Evolutionary conservation across 2,329 filamentous ascomycete species (phyloP).

Genomic region (Cytospora schulzeri): DNA sequence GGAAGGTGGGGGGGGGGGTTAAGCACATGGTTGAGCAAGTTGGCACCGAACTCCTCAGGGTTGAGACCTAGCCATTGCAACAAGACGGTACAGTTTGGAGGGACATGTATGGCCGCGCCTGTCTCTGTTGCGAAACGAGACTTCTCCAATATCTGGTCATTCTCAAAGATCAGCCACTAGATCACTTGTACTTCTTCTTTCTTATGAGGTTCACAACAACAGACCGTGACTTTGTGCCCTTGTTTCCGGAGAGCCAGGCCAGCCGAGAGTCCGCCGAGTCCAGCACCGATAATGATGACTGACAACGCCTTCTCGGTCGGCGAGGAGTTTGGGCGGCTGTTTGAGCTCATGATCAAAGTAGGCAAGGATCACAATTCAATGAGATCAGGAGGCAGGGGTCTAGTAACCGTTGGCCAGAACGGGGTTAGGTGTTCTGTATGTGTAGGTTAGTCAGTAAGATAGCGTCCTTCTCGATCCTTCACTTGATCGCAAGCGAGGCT

Average conservation of each 20-base stretch:
- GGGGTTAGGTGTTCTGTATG: too few species aligned
- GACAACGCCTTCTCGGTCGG: background rate
- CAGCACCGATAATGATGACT: conserved; percentile 7
- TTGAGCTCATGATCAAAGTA: too few species aligned
- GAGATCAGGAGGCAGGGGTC: background rate
- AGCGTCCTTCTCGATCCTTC: too few species aligned
- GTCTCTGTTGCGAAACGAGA: conserved; percentile 12
- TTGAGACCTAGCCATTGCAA: conserved; percentile 1
- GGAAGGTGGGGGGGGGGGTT: background rate
- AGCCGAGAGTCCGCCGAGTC: conserved; percentile 5
- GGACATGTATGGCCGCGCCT: background rate
- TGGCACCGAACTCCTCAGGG: conserved; percentile 1
- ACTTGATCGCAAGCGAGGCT: too few species aligned
- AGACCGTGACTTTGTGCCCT: conserved; percentile 8
- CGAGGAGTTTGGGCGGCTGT: background rate
- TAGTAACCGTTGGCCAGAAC: too few species aligned
- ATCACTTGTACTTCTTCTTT: too few species aligned
- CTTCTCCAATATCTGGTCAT: conserved; percentile 11
- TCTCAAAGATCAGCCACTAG: background rate
- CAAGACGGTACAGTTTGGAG: conserved; percentile 7
- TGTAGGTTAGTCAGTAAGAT: too few species aligned
- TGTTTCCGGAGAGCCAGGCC: conserved; percentile 5
- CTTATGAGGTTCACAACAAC: background rate
- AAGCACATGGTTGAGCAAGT: conserved; percentile 6
- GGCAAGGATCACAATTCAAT: too few species aligned